A percentile compares a stretch with the other conserved stretches of the same genome.
Conservation (phyloP, 176 grass and related monocot species). For the Puccinellia tenuiflora region DNA sequence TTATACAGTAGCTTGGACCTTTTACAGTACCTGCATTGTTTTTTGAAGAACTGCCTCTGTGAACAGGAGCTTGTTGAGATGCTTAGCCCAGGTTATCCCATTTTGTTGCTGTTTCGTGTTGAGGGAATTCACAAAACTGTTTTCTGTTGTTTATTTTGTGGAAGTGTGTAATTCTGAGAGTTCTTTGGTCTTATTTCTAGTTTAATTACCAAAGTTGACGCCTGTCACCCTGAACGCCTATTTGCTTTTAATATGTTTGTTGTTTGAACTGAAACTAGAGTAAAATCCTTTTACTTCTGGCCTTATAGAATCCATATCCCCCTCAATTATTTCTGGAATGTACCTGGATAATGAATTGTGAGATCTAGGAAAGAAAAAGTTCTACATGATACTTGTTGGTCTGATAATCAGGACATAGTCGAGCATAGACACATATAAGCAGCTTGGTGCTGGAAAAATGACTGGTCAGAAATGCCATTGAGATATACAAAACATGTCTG, state of each 20-base stretch:
- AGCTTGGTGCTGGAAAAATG: background rate
- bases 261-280: constrained; percentile 14
- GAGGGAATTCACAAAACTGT: background rate
- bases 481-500: background rate
- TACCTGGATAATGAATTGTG: constrained; percentile 34
- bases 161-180: background rate
- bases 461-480: background rate
- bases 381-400: background rate
- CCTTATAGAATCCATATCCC: constrained; percentile 81
- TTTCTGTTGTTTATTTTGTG: background rate
- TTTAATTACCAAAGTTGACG: background rate
- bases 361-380: background rate
- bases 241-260: background rate
- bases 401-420: background rate
- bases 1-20: background rate
- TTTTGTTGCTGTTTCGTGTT: background rate
- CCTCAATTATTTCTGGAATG: constrained; percentile 58
- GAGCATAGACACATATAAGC: background rate
- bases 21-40: background rate
- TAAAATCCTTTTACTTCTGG: constrained; percentile 68
- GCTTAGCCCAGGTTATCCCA: background rate
- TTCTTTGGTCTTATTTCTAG: background rate
- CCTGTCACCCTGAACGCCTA: background rate
- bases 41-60: background rate
- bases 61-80: background rate